Base-by-base conservation (phyloP, 2,329 filamentous ascomycete genomes). In the Pseudocercospora fuligena region DNA sequence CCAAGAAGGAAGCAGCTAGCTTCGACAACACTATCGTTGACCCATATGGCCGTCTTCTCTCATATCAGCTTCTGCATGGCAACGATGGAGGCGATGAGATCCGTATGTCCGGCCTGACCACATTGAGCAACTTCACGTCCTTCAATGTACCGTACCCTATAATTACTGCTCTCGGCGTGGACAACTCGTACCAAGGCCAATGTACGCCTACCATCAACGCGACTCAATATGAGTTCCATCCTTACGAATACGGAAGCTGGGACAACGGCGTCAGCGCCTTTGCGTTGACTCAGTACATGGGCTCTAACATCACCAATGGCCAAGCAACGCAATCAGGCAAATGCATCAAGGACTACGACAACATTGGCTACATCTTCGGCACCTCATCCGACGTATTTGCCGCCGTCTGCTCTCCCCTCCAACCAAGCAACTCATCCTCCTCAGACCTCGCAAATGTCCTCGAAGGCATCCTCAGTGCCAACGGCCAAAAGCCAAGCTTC, bases 161-260 rank as follows among this genome's bases (percentile, higher is more conserved):
- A 64, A 81, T 84, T 46, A 82, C 81, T 1, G 73, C 80, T 4
- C 70, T 80, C 8, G 79, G 78, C 19, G 75, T 78, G 27, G 68
- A 70, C 60, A 78, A 79, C 57, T 77, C 73, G 36, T 75, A 69
- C 54, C 66, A 75, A 5, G 79, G 78, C 25, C 73, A 80, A 66
- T 84, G 82, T 70, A 27, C 60, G 1, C 79, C 78, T 3, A 70
- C 65, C 1, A 33, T 67, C 21, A 89, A 89, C 77, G 85, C 86
- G 14, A 88, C 88, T 57, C 83, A 88, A 25, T 91, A 86, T 72
- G 89, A 91, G 72, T 87, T 91, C 77, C 84, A 82, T 67, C 88
- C 89, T 1, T 90, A 84, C 78, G 89, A 91, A 75, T 86, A 90
- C 68, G 89, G 89, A 67, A 85, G 83, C 19, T 90, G 85, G 80